phyloP scores from a whole-genome alignment of 2,329 filamentous ascomycete species.

The Diaporthe citri region DNA sequence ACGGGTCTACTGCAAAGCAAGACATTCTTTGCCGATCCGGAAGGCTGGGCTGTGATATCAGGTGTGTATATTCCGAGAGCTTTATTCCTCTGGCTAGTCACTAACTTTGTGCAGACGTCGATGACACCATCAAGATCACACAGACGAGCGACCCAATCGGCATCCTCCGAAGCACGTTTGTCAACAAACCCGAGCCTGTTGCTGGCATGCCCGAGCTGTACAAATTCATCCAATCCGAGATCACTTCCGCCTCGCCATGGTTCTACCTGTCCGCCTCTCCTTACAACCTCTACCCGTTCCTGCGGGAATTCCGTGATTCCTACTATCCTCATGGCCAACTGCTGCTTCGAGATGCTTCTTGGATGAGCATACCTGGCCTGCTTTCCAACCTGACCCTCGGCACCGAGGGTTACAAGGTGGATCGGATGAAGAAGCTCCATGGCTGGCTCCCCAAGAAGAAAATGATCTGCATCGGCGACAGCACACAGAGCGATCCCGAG shows the following conservation, averaged over 20 bases:
- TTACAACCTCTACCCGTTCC: conserved; percentile 93
- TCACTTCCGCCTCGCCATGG: conserved; percentile 76
- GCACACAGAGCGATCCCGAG: conserved; percentile 91
- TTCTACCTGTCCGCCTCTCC: conserved; percentile 96
- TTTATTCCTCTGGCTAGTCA: no score
- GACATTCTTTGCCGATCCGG: conserved; percentile 80
- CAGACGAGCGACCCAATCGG: conserved; percentile 83
- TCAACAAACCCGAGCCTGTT: conserved; percentile 78
- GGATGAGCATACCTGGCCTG: conserved; percentile 86
- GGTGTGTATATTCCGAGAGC: conserved; percentile 55
- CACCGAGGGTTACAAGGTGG: conserved; percentile 88
- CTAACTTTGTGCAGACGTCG: conserved; percentile 72
- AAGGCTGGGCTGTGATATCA: conserved; percentile 88
- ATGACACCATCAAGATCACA: conserved; percentile 96
- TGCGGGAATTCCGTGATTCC: conserved; percentile 77
- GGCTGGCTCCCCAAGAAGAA: conserved; percentile 82
- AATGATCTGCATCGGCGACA: conserved; percentile 90
- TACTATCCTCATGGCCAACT: conserved; percentile 84
- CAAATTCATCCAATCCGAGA: conserved; percentile 67
- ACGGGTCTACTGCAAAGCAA: conserved; percentile 72
- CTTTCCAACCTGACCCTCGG: conserved; percentile 83
- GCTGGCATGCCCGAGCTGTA: conserved; percentile 90
- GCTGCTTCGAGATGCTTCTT: conserved; percentile 86
- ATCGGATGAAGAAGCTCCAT: conserved; percentile 82
- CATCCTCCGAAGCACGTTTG: conserved; percentile 87